Evolutionary conservation across 164 flowering plant species (phyloP).

Genomic region (Brasenia schreberi): DNA sequence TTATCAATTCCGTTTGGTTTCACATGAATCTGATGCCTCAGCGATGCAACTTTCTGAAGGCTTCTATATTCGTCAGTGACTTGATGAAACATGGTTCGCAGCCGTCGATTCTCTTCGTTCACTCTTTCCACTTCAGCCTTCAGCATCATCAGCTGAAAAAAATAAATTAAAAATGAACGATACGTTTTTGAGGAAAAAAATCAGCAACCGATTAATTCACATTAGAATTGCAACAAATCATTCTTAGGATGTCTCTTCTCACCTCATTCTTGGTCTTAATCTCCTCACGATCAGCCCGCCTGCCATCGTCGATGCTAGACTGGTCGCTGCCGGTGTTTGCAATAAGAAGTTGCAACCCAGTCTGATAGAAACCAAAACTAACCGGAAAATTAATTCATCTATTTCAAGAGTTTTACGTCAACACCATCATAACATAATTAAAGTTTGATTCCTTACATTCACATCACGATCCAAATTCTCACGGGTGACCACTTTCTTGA

Average conservation of each 20-base stretch:
- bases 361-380: background rate
- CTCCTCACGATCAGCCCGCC: background rate
- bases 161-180: background rate
- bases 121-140: constrained; percentile 43
- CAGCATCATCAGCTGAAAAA: constrained; percentile 30
- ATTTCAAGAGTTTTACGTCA: too few species aligned
- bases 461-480: background rate
- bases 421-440: too few species aligned
- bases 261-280: background rate
- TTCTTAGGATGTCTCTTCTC: background rate
- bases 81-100: constrained; percentile 43
- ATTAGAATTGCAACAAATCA: background rate
- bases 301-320: background rate
- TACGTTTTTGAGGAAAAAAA: too few species aligned
- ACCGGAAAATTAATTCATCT: background rate
- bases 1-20: background rate
- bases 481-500: background rate
- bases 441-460: background rate
- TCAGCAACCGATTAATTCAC: too few species aligned
- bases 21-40: constrained; percentile 9
- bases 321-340: background rate
- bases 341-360: background rate
- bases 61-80: constrained; percentile 36
- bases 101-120: constrained; percentile 42
- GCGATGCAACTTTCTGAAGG: constrained; percentile 26